These are phyloP conservation scores for Calonectria naviculata DNA, from an alignment of 2,329 filamentous ascomycete genomes.

Conservation along the genomic window DNA sequence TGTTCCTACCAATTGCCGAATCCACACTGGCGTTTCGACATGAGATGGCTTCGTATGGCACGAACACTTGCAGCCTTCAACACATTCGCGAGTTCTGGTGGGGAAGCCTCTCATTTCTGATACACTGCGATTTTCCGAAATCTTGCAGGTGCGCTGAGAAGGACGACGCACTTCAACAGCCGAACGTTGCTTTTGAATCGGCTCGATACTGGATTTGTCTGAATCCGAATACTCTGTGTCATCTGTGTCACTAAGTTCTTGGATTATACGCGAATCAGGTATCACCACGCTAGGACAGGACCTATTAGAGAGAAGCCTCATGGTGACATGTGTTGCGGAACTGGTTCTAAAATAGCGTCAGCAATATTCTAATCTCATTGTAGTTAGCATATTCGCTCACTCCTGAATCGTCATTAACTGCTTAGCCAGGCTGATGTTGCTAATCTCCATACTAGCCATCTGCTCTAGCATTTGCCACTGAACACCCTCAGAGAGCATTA, in stretches of 20 bases:
- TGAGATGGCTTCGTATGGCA: neutral
- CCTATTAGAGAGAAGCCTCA: accelerated
- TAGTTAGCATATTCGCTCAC: neutral
- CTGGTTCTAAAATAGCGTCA: neutral
- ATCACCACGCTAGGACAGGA: too few species aligned
- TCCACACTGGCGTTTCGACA: neutral
- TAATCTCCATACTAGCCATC: neutral
- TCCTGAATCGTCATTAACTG: neutral
- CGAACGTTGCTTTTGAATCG: too few species aligned
- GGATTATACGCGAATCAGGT: neutral
- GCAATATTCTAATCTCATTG: neutral
- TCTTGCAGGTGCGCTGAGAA: too few species aligned
- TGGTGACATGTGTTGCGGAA: too few species aligned
- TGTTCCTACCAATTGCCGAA: neutral
- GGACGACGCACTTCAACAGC: neutral
- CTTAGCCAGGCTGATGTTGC: neutral
- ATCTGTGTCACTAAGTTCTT: neutral
- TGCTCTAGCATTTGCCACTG: neutral
- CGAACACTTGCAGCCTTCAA: neutral
- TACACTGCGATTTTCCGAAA: too few species aligned
- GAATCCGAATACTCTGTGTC: neutral
- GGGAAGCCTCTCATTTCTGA: neutral
- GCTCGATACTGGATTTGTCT: neutral
- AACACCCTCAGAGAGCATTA: neutral
- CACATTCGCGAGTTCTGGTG: neutral